Base-by-base conservation (phyloP, 805 yeast species). In the Pichia membranifaciens region DNA sequence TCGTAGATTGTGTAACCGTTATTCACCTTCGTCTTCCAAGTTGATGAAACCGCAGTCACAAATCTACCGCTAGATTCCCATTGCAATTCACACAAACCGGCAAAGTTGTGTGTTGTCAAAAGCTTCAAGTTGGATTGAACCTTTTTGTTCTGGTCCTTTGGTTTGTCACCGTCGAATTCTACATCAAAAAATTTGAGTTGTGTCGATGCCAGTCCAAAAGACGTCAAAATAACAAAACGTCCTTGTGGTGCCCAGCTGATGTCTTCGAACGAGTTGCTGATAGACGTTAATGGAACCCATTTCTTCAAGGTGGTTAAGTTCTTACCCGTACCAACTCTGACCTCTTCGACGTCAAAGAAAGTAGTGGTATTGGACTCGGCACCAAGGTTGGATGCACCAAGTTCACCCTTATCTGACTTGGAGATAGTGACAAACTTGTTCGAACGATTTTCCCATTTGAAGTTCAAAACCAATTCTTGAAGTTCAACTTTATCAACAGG, bases 11-110 rank as follows among this genome's bases (percentile, higher is more conserved):
- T 87, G 78, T 82, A 93, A 54, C 99, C 99, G 60, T 90, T 88
- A 62, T 87, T 96, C 53, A 86, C 75, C 59, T 82, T 77, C 61
- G 86, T 93, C 57, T 84, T 78, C 87, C 95, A 84, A 38, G 78
- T 65, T 18, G 96, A 84, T 6, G 96, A 87, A 87, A 91, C 86
- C 17, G 84, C 87, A 42, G 91, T 84, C 45, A 91, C 73, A 65
- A 75, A 89, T 69, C 98, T 79, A 57, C 99, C 99, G 44, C 96
- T 84, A 49, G 96, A 91, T 68, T 93, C 99, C 99, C 99, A 93
- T 45, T 81, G 73, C 51, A 89, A 62, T 63, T 84, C 86, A 43
- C 96, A 84, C 69, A 89, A 76, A 52, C 96, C 95, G 47, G 78
- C 74, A 61, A 75, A 85, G 57, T 79, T 81, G 54, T 81, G 82